These are phyloP conservation scores for Colletotrichum liaoningense DNA, from an alignment of 2,329 filamentous ascomycete species.

Conservation along the genomic window DNA sequence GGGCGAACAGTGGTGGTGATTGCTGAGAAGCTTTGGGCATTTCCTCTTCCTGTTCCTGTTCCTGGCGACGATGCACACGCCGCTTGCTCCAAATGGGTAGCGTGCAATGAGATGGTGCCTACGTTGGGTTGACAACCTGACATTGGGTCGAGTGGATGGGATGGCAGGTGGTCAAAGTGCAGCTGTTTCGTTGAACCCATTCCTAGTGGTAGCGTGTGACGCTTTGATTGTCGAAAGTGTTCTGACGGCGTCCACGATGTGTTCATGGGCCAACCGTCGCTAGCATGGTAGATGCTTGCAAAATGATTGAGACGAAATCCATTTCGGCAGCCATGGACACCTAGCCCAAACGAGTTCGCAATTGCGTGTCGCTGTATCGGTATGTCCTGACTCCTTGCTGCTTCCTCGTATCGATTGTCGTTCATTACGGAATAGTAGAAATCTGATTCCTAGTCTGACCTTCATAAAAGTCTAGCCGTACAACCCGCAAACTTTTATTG, in stretches of 20 bases:
- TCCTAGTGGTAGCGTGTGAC: background rate
- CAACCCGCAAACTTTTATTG: background rate
- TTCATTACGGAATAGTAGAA: background rate
- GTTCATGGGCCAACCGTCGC: background rate
- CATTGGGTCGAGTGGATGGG: slow-evolving; percentile 1
- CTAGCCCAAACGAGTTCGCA: background rate
- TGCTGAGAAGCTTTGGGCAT: background rate
- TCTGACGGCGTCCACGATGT: background rate
- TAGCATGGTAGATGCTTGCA: slow-evolving; percentile 1
- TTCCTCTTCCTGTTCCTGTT: slow-evolving; percentile 4
- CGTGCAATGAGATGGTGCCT: background rate
- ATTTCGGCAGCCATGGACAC: background rate
- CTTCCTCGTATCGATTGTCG: background rate
- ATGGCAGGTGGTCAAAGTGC: slow-evolving; percentile 20
- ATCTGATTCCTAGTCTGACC: background rate
- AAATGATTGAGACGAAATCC: background rate
- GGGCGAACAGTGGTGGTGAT: background rate
- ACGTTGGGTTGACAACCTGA: background rate
- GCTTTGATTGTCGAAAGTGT: background rate
- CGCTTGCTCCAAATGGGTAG: background rate
- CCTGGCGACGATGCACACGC: background rate
- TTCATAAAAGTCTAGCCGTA: too few relatives aligned
- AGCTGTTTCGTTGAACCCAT: slow-evolving; percentile 5
- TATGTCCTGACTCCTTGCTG: background rate
- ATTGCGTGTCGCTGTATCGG: background rate